Evolutionary conservation across 2,329 filamentous ascomycete species (phyloP), one percentile per base, ranked within the genome.

Genomic region (Cladophialophora carrionii): DNA sequence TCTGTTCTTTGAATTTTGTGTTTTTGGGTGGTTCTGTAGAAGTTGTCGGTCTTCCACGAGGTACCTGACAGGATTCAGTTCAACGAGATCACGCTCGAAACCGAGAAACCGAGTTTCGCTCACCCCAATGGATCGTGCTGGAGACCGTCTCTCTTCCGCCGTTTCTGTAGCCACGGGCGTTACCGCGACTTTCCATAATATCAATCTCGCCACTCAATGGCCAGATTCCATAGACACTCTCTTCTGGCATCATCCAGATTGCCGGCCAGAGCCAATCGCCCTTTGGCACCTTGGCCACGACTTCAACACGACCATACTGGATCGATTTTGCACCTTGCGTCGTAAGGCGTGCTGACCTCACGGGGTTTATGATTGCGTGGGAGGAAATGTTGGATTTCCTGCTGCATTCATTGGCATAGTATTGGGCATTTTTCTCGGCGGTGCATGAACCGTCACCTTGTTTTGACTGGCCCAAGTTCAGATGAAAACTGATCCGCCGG

Each of bases 231-330:
- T 85, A 85, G 3, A 74, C 76, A 14, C 74, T 75, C 49, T 79
- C 73, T 67, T 54, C 54, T 4, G 83, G 83, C 79, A 84, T 81
- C 80, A 85, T 83, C 81, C 78, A 67, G 76, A 81, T 79, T 1
- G 77, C 77, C 32, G 80, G 83, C 83, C 83, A 85, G 26, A 86
- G 72, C 84, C 84, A 86, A 71, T 85, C 82, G 4, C 84, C 83
- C 37, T 73, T 73, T 6, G 84, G 82, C 69, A 85, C 72, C 65
- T 82, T 81, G 20, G 84, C 84, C 3, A 80, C 78, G 7, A 86
- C 81, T 70, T 86, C 84, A 34, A 86, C 79, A 52, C 79, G 75
- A 1, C 83, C 83, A 69, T 84, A 85, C 46, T 72, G 76, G 68
- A 85, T 80, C 12, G 75, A 76, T 65, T 79, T 79, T 61, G 79